Percentiles rank a stretch among this genome's conserved stretches.
phyloP scores from a whole-genome alignment of 2,329 filamentous ascomycete genomes.

The Diplodia corticola region DNA sequence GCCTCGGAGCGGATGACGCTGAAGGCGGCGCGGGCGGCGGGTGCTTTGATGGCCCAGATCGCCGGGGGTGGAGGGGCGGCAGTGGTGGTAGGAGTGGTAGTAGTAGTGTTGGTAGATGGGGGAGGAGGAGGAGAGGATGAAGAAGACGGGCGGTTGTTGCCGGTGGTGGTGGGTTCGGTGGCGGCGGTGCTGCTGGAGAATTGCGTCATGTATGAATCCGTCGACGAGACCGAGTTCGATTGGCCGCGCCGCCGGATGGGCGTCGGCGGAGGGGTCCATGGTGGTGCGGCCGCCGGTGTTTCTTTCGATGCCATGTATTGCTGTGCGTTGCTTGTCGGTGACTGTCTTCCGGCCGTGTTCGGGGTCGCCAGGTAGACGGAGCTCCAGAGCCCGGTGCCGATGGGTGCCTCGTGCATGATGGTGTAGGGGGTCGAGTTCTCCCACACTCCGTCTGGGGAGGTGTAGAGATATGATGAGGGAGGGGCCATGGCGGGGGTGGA shows the following conservation, averaged over 20 bases:
- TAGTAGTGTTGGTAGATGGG: no score
- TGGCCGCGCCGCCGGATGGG: conserved; percentile 1
- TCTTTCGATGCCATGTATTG: conserved; percentile 19
- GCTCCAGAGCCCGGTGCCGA: conserved; percentile 40
- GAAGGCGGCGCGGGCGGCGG: conserved; percentile 33
- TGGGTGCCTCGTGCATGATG: conserved; percentile 30
- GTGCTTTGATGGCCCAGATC: conserved; percentile 38
- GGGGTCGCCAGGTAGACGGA: conserved; percentile 37
- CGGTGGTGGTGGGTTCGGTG: conserved; percentile 1
- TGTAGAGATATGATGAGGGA: not conserved
- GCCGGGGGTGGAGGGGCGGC: not conserved
- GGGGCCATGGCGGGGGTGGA: not conserved
- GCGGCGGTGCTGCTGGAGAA: conserved; percentile 4
- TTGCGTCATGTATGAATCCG: conserved; percentile 10
- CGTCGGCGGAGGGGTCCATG: conserved; percentile 22
- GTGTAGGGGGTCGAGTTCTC: conserved; percentile 10
- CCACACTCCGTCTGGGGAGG: conserved; percentile 13
- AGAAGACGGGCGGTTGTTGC: not conserved
- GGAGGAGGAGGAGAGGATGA: not conserved
- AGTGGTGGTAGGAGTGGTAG: no score
- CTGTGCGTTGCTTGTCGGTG: not conserved
- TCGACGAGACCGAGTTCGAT: conserved; percentile 13
- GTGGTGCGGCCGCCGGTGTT: no score
- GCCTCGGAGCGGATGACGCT: conserved; percentile 36
- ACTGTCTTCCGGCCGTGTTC: not conserved